Evolutionary conservation across 257 asterid genomes (phyloP), one percentile per base, ranked within the genome.

Genomic region (Striga asiatica): DNA sequence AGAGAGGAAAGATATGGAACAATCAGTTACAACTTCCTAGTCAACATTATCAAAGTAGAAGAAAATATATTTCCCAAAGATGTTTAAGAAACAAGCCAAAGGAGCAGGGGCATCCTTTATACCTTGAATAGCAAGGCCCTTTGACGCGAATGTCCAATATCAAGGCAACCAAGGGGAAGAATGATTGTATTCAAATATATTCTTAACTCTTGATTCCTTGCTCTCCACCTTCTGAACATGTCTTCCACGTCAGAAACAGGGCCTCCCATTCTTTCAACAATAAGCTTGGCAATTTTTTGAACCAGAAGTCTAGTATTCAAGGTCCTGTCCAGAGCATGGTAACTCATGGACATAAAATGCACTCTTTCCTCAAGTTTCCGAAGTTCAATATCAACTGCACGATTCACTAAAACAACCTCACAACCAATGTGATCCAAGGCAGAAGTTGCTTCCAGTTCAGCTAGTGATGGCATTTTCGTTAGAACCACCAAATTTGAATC

Each of bases 111-210:
- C 53, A 45, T 50, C 34, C 55, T 58, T 70, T 54, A 60, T 74
- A 93, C 99, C 99, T 93, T 93, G 74, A 93, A 93, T 25, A 93
- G 94, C 60, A 93, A 77, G 62, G 99, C 97, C 79, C 97, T 85
- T 66, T 93, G 99, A 69, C 99, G 97, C 8, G 99, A 93, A 71
- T 84, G 91, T 57, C 99, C 99, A 61, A 88, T 70, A 74, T 88
- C 94, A 54, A 93, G 94, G 69, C 81, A 75, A 64, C 97, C 97
- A 70, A 93, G 94, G 53, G 97, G 99, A 55, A 88, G 89, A 62
- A 81, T 63, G 31, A 79, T 66, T 50, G 83, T 67, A 65, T 74
- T 85, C 60, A 79, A 65, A 51, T 67, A 58, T 39, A 74, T 67
- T 67, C 83, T 64, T 50, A 93, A 69, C 59, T 85, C 89, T 43